Evolutionary conservation across 2,329 filamentous ascomycete species (phyloP), one percentile per base, ranked within the genome.

Genomic region (Colletotrichum trifolii): DNA sequence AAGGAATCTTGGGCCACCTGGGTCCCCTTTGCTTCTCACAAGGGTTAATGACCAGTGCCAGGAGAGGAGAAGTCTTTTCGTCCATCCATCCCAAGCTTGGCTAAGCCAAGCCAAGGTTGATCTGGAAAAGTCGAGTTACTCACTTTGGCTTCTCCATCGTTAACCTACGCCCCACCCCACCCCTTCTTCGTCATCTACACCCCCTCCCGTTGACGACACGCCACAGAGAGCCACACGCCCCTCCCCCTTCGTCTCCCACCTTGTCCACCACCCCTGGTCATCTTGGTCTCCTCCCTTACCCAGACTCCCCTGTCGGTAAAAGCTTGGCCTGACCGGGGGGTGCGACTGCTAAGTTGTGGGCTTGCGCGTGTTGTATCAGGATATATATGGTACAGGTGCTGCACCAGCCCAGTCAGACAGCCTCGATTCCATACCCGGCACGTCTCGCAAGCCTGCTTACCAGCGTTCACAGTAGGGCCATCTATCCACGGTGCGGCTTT

Each of bases 391-490:
- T 68, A 63, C 67, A 66, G 60, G 64, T 45, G 57, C 65, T 70
- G 60, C 62, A 63, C 58, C 67, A 68, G 58, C 63, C 65, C 63
- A 56, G 55, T 54, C 62, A 48, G 53, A 45, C 43, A 46, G 42
- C 36, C 10, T 25, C 43, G 61, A 54, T 50, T 60, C 54, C 63
- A 65, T 55, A 72, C 71, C 72, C 70, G 70, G 71, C 71, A 67
- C 65, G 71, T 72, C 69, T 73, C 68, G 70, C 63, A 71, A 70
- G 70, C 70, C 69, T 72, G 69, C 69, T 25, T 58, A 64, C 64
- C 67, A 67, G 54, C 40, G 43, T 54, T 53, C 25, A 25, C 5
- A 25, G 25, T 25, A 25, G 25, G 25, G 25, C 25, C 25, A 25
- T 25, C 25, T 25, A 25, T 25, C 25, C 25, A 25, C 3, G 25